A percentile compares a stretch with the other conserved stretches of the same genome.
Evolutionary conservation across 768 basidiomycete genomes (phyloP).

Genomic region (Leccinum barrowsii): DNA sequence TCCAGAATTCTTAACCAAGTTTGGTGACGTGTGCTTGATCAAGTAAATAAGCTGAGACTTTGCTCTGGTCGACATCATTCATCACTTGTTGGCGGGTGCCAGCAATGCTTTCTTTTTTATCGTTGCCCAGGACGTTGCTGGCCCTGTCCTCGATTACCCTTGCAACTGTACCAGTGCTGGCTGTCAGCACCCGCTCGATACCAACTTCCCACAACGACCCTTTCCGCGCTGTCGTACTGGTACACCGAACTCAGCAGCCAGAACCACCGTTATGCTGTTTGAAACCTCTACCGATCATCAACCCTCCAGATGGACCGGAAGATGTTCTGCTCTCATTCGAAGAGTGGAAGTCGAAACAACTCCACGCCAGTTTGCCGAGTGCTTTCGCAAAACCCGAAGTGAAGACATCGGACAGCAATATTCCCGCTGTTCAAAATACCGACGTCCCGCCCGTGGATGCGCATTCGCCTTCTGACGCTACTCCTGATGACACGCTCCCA

Average conservation of each 20-base stretch:
- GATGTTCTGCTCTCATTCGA: slow-evolving; percentile 77
- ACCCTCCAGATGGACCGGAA: slow-evolving; percentile 46
- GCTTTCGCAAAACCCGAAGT: slow-evolving; percentile 13
- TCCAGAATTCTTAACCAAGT: background rate
- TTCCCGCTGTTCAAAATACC: background rate
- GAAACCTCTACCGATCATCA: slow-evolving; percentile 39
- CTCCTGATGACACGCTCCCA: slow-evolving; percentile 32
- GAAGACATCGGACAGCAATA: slow-evolving; percentile 5
- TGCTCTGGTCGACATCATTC: slow-evolving; percentile 6
- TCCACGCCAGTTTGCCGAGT: slow-evolving; percentile 35
- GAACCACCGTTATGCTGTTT: slow-evolving; percentile 69
- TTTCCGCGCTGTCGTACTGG: slow-evolving; percentile 53
- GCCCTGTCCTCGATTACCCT: slow-evolving; percentile 36
- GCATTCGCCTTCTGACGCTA: slow-evolving; percentile 13
- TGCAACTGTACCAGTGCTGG: slow-evolving; percentile 30
- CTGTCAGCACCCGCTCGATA: slow-evolving; percentile 25
- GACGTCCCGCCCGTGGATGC: slow-evolving; percentile 6
- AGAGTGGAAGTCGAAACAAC: slow-evolving; percentile 80
- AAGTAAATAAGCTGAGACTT: background rate
- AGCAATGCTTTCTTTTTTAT: background rate
- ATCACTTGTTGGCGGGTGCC: slow-evolving; percentile 11
- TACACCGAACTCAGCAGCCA: slow-evolving; percentile 41
- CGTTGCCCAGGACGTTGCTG: slow-evolving; percentile 19
- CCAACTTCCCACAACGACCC: slow-evolving; percentile 50
- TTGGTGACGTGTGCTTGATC: background rate